A percentile compares a stretch with the other conserved stretches of the same genome.
phyloP scores from a whole-genome alignment of 768 basidiomycete species.

The Amanita pseudoporphyria region DNA sequence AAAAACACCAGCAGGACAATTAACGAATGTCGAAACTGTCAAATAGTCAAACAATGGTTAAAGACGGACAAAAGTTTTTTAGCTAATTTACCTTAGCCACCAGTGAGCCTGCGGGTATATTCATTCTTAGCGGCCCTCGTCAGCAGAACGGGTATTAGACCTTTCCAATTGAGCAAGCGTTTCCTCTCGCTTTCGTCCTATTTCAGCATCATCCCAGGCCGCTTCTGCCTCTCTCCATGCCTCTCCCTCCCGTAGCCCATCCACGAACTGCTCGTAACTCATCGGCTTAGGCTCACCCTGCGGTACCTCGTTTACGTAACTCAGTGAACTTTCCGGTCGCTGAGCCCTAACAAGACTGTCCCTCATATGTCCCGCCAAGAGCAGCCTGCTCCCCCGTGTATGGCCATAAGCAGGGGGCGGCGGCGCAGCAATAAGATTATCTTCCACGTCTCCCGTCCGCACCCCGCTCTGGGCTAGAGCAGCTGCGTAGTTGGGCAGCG shows the following conservation, averaged over 20 bases:
- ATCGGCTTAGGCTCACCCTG: constrained; percentile 35
- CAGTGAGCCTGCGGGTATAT: background rate
- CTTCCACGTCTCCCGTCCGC: constrained; percentile 71
- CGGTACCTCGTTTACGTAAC: constrained; percentile 19
- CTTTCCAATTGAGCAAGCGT: constrained; percentile 39
- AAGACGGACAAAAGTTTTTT: no score
- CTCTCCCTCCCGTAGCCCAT: constrained; percentile 27
- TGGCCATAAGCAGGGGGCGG: constrained; percentile 76
- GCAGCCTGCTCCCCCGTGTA: constrained; percentile 57
- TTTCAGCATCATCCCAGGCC: constrained; percentile 29
- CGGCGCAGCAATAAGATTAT: constrained; percentile 52
- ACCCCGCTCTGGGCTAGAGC: constrained; percentile 57
- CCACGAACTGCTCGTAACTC: constrained; percentile 42
- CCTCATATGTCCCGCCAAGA: constrained; percentile 43
- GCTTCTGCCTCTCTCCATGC: background rate
- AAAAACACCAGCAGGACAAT: no score
- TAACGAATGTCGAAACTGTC: no score
- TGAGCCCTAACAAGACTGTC: constrained; percentile 40
- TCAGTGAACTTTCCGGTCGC: constrained; percentile 30
- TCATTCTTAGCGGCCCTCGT: background rate
- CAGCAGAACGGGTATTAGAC: constrained; percentile 8
- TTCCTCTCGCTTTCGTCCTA: constrained; percentile 44
- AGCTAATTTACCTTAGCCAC: no score
- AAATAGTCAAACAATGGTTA: no score
- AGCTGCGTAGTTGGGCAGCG: constrained; percentile 63